Percentiles rank a stretch among this genome's conserved stretches.
Evolutionary conservation across 1,284 basidiomycete species (phyloP).

Genomic region (Irpex sp.): DNA sequence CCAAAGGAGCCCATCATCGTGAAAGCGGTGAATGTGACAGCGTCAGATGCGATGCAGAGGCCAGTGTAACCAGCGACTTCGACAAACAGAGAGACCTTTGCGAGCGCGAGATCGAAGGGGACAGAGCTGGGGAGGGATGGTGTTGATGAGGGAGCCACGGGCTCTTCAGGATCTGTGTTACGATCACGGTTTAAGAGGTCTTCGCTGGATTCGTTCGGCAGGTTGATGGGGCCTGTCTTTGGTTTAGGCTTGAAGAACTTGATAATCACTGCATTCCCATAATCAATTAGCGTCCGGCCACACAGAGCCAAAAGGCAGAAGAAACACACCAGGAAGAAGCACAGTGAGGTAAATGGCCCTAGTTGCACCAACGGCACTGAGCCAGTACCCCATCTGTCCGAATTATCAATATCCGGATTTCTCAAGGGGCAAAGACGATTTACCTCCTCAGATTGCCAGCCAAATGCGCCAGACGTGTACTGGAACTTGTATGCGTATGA

Average conservation of each 20-base stretch:
- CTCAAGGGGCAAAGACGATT: constrained; percentile 17
- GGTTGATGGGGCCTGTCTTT: constrained; percentile 27
- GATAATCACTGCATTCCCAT: constrained; percentile 42
- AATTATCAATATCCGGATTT: background rate
- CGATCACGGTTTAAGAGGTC: background rate
- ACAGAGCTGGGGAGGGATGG: constrained; percentile 29
- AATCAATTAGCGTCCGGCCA: background rate
- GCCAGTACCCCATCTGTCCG: constrained; percentile 72
- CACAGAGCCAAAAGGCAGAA: background rate
- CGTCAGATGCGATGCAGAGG: constrained; percentile 43
- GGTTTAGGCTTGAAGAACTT: constrained; percentile 46
- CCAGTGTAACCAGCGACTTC: constrained; percentile 53
- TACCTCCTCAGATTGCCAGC: constrained; percentile 74
- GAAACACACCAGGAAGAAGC: constrained; percentile 59
- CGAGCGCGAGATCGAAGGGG: constrained; percentile 60
- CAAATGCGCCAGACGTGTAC: constrained; percentile 62
- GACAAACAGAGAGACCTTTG: constrained; percentile 52
- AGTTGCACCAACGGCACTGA: constrained; percentile 57
- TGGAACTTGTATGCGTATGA: constrained; percentile 64
- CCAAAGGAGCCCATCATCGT: constrained; percentile 50
- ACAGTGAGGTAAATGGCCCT: constrained; percentile 61
- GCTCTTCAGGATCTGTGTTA: constrained; percentile 2
- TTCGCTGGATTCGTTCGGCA: constrained; percentile 29
- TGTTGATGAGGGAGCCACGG: constrained; percentile 4
- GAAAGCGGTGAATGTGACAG: constrained; percentile 42